These are phyloP conservation scores for Amniculicola lignicola DNA, from an alignment of 495 filamentous ascomycete genomes.

Conservation along the genomic window DNA sequence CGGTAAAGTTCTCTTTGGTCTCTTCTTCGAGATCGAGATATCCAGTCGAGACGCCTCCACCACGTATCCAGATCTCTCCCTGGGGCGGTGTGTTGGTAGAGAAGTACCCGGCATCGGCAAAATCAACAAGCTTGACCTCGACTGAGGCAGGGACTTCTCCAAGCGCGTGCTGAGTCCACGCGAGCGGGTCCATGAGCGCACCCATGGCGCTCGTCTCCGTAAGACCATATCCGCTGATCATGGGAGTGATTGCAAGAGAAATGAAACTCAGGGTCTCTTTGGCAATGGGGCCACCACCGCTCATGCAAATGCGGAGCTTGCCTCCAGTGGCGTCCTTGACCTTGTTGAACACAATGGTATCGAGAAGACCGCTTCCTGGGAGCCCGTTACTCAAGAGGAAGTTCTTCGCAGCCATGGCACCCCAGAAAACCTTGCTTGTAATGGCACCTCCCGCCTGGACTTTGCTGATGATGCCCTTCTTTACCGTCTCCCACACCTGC, in stretches of 20 bases:
- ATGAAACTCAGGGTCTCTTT: constrained; percentile 48
- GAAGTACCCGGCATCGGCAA: constrained; percentile 86
- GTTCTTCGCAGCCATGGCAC: constrained; percentile 76
- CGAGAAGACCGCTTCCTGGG: constrained; percentile 60
- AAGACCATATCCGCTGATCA: constrained; percentile 76
- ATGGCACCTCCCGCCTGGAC: constrained; percentile 71
- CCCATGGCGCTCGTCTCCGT: constrained; percentile 97
- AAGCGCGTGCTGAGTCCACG: constrained; percentile 81
- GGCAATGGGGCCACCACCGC: constrained; percentile 45
- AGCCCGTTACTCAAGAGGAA: constrained; percentile 73
- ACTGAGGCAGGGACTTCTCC: constrained; percentile 78
- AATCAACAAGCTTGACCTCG: constrained; percentile 95
- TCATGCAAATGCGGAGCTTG: constrained; percentile 44
- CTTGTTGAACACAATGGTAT: constrained; percentile 47
- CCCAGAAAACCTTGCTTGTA: constrained; percentile 87
- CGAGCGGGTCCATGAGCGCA: constrained; percentile 78
- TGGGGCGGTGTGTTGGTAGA: constrained; percentile 86
- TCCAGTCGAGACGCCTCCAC: constrained; percentile 63
- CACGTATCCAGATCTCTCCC: constrained; percentile 91
- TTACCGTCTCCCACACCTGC: constrained; percentile 95
- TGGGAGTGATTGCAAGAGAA: constrained; percentile 45
- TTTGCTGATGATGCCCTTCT: constrained; percentile 92
- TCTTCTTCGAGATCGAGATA: constrained; percentile 85
- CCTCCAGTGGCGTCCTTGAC: constrained; percentile 46
- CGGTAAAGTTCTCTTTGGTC: constrained; percentile 68